phyloP scores from a whole-genome alignment of 2,329 filamentous ascomycete species.

The Trichoderma aggressivum region DNA sequence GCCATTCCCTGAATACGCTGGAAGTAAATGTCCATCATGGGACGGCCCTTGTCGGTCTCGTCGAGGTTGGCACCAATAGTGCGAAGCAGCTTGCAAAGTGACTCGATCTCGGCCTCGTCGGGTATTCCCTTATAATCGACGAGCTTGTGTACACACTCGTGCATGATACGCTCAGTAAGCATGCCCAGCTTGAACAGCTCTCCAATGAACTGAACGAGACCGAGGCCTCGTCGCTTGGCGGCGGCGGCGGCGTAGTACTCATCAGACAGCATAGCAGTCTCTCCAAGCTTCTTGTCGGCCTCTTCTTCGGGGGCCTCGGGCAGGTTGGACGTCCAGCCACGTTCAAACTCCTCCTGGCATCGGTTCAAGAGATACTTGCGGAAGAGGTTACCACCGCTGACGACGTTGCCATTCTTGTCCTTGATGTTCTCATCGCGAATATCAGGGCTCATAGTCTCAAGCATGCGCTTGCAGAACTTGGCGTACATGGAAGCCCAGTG shows the following conservation, averaged over 20 bases:
- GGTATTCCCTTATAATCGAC: conserved; percentile 92
- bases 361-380: conserved; percentile 97
- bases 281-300: conserved; percentile 53
- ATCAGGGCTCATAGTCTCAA: conserved; percentile 89
- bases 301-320: conserved; percentile 65
- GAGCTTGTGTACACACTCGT: conserved; percentile 95
- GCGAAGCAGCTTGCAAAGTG: conserved; percentile 84
- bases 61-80: conserved; percentile 91
- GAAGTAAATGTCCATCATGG: conserved; percentile 94
- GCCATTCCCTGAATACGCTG: conserved; percentile 79
- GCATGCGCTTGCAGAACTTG: conserved; percentile 96
- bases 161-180: conserved; percentile 99
- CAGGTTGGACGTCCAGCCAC: conserved; percentile 89
- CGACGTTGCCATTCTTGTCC: conserved; percentile 83
- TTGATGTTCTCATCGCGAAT: conserved; percentile 94
- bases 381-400: conserved; percentile 92
- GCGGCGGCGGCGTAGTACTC: conserved; percentile 94
- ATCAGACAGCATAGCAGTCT: conserved; percentile 83
- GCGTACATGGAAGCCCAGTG: conserved; percentile 99
- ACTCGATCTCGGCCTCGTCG: conserved; percentile 95
- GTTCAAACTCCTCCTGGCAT: conserved; percentile 98
- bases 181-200: conserved; percentile 98
- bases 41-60: conserved; percentile 73
- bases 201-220: conserved; percentile 98
- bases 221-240: conserved; percentile 92